Evolutionary conservation across 1,284 basidiomycete genomes (phyloP).

Genomic region (Xerocomus minutiporus): DNA sequence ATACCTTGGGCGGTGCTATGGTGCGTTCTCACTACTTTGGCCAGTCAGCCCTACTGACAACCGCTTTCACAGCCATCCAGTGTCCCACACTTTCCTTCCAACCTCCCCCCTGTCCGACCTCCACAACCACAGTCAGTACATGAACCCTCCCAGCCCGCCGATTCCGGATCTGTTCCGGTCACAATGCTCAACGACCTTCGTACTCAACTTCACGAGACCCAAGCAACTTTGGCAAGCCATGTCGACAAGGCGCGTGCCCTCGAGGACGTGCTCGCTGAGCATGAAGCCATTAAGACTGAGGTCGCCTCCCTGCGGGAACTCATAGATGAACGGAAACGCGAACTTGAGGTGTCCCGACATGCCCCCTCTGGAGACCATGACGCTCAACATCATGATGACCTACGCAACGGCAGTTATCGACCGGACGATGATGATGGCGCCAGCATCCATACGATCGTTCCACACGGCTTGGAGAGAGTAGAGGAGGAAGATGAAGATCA

Average conservation of each 20-base stretch:
- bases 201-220: slow-evolving; percentile 81
- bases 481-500: slow-evolving; percentile 59
- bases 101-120: too few species aligned
- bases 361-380: slow-evolving; percentile 24
- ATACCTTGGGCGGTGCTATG: too few species aligned
- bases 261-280: slow-evolving; percentile 81
- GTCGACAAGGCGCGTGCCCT: slow-evolving; percentile 83
- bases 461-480: slow-evolving; percentile 68
- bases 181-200: slow-evolving; percentile 54
- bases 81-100: too few species aligned
- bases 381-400: slow-evolving; percentile 25
- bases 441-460: slow-evolving; percentile 59
- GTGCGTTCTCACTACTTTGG: too few species aligned
- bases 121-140: too few species aligned
- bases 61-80: too few species aligned
- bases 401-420: slow-evolving; percentile 29
- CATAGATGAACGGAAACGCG: slow-evolving; percentile 54
- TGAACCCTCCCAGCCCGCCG: background rate
- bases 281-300: slow-evolving; percentile 82
- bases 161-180: slow-evolving; percentile 26
- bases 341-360: slow-evolving; percentile 22
- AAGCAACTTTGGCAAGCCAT: slow-evolving; percentile 75
- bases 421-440: slow-evolving; percentile 57
- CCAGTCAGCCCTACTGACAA: too few species aligned
- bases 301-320: slow-evolving; percentile 68